phyloP scores from a whole-genome alignment of 441 rosid genomes.

The California macrophylla region DNA sequence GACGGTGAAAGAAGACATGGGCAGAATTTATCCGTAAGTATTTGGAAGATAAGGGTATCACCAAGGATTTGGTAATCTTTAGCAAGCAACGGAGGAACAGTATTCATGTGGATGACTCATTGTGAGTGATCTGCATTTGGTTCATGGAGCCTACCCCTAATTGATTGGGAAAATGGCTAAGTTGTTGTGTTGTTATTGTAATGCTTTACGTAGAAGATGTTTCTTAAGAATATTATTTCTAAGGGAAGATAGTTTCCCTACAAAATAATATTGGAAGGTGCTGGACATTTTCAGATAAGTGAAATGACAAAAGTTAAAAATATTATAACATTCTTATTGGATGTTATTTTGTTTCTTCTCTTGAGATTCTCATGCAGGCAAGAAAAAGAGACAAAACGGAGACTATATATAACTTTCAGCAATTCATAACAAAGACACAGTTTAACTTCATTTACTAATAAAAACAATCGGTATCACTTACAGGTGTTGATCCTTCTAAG shows the following conservation, averaged over 20 bases:
- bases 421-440: not conserved
- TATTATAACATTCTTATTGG: not conserved
- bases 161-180: too few relatives aligned
- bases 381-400: not conserved
- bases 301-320: not conserved
- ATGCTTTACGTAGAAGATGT: not conserved
- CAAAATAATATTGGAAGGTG: not conserved
- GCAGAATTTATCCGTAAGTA: too few relatives aligned
- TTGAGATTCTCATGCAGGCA: not conserved
- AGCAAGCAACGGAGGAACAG: too few relatives aligned
- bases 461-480: constrained; percentile 33
- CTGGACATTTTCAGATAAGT: not conserved
- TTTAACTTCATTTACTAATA: not conserved
- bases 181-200: too few relatives aligned
- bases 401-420: not conserved
- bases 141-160: too few relatives aligned
- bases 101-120: too few relatives aligned
- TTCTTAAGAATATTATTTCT: not conserved
- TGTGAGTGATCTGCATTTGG: too few relatives aligned
- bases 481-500: constrained; percentile 86
- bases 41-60: too few relatives aligned
- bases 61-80: too few relatives aligned
- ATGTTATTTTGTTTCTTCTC: not conserved
- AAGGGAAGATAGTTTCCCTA: not conserved
- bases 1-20: too few relatives aligned